Conservation (phyloP, 441 rosid genomes). For the Corymbia citriodora region DNA sequence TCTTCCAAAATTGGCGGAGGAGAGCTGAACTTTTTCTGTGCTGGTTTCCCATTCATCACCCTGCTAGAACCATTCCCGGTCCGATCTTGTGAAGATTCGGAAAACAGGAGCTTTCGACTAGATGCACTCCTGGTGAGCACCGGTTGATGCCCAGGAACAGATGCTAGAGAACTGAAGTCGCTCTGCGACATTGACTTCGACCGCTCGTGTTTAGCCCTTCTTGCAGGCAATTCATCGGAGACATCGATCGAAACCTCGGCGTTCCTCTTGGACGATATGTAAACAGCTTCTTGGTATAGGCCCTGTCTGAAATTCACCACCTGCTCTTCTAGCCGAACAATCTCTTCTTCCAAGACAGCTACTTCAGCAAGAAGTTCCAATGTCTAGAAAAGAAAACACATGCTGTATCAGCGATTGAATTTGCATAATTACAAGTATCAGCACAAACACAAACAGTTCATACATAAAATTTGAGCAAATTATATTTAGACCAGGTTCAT, state of each 20-base stretch:
- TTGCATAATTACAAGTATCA: neutral
- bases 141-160: slow-evolving; percentile 44
- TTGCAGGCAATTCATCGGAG: slow-evolving; percentile 33
- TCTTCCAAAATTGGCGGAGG: slow-evolving; percentile 32
- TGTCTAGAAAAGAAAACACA: slow-evolving; percentile 35
- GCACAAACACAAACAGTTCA: neutral
- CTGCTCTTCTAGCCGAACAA: slow-evolving; percentile 87
- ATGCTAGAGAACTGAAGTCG: slow-evolving; percentile 42
- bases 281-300: slow-evolving; percentile 77
- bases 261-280: slow-evolving; percentile 60
- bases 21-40: slow-evolving; percentile 25
- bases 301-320: slow-evolving; percentile 85
- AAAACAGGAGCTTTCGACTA: slow-evolving; percentile 44
- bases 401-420: neutral
- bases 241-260: slow-evolving; percentile 36
- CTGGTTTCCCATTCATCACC: slow-evolving; percentile 37
- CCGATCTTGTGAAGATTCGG: slow-evolving; percentile 32
- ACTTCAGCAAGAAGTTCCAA: slow-evolving; percentile 94
- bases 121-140: slow-evolving; percentile 52
- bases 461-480: neutral
- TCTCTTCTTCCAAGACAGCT: slow-evolving; percentile 92
- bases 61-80: slow-evolving; percentile 17
- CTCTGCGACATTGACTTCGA: slow-evolving; percentile 63
- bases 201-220: slow-evolving; percentile 56
- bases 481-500: neutral